Evolutionary conservation across 106 monocot genomes (phyloP), one percentile per base, ranked within the genome.

Genomic region (Triglochin maritima): DNA sequence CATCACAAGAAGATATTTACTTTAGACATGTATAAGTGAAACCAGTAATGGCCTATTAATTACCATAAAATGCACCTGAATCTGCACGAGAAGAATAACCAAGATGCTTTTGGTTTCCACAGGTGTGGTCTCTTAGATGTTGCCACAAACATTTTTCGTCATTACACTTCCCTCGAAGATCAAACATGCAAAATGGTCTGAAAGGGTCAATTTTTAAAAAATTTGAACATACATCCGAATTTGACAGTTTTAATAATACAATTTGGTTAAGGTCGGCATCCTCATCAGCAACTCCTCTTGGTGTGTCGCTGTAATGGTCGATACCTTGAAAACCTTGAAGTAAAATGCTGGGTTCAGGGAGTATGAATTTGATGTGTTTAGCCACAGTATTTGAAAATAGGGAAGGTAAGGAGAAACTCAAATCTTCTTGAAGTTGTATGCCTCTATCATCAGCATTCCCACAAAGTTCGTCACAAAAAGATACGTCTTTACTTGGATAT

Each of bases 111-210:
- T 69, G 45, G 6, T 84, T 83, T 71, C 67, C 64, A 59, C 57
- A 47, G 11, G 44, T 56, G 51, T 53, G 61, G 11, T 49, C 17
- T 59, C 72, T 80, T 17, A 76, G 44, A 73, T 98, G 96, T 65
- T 98, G 91, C 88, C 83, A 88, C 44, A 51, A 59, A 49, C 96
- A 98, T 77, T 88, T 84, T 59, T 89, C 88, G 74, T 98, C 79
- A 64, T 98, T 92, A 58, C 96, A 98, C 79, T 77, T 98, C 61
- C 96, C 96, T 65, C 96, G 85, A 53, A 98, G 85, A 73, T 98
- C 96, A 84, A 86, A 98, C 72, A 88, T 82, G 59, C 96, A 98
- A 60, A 98, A 73, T 5, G 96, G 91, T 82, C 84, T 81, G 52
- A 92, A 92, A 49, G 86, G 88, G 77, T 98, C 88, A 72, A 92